Evolutionary conservation across 73 alveolate species (phyloP), one percentile per base, ranked within the genome.

Genomic region (Effrenium voratum): DNA sequence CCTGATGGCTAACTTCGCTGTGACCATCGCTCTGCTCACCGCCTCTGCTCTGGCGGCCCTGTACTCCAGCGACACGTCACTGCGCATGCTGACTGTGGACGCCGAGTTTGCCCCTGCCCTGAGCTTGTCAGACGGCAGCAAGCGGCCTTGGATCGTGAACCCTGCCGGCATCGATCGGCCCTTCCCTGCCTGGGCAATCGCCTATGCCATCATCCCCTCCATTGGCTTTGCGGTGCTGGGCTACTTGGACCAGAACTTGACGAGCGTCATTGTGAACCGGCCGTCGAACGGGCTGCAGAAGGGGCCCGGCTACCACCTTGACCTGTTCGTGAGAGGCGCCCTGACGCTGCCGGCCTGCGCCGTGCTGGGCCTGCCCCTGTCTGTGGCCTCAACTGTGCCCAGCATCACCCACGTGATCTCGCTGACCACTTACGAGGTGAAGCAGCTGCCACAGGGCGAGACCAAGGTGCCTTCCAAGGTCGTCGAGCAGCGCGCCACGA

Each of bases 131-230:
- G 44, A 30, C 5, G 82, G 82, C 82, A 70, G 82, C 82, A 36
- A 30, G 44, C 82, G 82, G 82, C 82, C 82, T 28, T 70, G 82
- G 82, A 70, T 70, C 82, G 41, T 70, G 2, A 70, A 70, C 41
- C 82, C 82, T 41, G 40, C 44, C 26, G 82, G 82, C 82, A 70
- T 70, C 44, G 44, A 70, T 41, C 40, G 44, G 44, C 46, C 40
- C 44, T 70, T 70, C 82, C 82, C 82, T 15, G 82, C 44, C 15
- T 70, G 82, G 82, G 82, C 44, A 4, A 70, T 70, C 41, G 40
- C 44, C 44, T 30, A 30, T 36, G 44, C 82, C 13, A 70, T 70
- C 46, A 26, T 70, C 30, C 82, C 82, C 44, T 34, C 82, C 44
- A 57, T 32, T 57, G 79, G 79, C 79, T 66, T 66, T 66, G 79